phyloP scores from a whole-genome alignment of 75 land plant genomes.

The Sequoiadendron giganteum region DNA sequence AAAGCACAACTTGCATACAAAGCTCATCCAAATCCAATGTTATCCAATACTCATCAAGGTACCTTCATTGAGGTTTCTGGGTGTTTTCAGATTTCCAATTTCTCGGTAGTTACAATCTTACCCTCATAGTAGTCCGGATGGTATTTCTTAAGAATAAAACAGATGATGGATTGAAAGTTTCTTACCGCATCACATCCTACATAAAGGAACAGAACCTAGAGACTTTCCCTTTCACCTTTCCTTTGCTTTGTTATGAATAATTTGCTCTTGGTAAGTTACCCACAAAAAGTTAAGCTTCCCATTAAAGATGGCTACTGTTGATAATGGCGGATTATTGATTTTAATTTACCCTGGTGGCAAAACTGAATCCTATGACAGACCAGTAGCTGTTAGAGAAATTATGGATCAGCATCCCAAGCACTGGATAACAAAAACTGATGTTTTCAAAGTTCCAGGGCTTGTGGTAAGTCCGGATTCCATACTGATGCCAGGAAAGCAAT shows the following conservation, averaged over 20 bases:
- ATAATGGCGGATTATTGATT: constrained; percentile 6
- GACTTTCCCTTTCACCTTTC: not conserved
- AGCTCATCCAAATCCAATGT: too few species aligned
- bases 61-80: too few species aligned
- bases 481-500: constrained; percentile 36
- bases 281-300: not conserved
- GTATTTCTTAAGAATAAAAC: not conserved
- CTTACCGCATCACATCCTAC: not conserved
- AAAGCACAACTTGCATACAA: not conserved
- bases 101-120: not conserved
- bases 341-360: constrained; percentile 43
- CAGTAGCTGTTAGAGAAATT: constrained; percentile 30
- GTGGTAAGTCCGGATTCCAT: constrained; percentile 25
- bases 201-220: not conserved
- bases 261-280: not conserved
- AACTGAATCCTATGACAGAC: constrained; percentile 38
- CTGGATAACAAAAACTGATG: constrained; percentile 28
- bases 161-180: not conserved
- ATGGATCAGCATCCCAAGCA: constrained; percentile 31
- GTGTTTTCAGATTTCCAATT: not conserved
- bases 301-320: not conserved
- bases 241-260: not conserved
- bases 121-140: not conserved
- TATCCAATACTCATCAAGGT: too few species aligned
- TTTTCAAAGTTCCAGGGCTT: constrained; percentile 29